phyloP scores from a whole-genome alignment of 139 green algal species.

The Chlamydomonas applanata region DNA sequence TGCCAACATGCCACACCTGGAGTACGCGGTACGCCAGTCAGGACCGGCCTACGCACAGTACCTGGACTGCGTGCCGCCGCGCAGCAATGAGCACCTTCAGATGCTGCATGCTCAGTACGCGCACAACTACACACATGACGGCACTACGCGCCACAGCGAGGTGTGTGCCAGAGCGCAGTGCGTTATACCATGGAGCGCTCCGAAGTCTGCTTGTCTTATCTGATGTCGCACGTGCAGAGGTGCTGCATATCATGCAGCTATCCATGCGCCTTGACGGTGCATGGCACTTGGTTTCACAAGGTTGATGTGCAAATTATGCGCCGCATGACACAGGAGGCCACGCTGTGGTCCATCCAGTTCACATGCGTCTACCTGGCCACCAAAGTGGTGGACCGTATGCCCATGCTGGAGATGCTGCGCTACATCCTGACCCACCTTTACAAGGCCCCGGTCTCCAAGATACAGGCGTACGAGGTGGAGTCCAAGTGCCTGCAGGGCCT shows the following conservation, averaged over 20 bases:
- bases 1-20: conserved; percentile 34
- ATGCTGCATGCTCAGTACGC: not conserved
- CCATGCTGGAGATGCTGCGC: conserved; percentile 36
- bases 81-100: not conserved
- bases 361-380: conserved; percentile 55
- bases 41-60: conserved; percentile 33
- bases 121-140: not conserved
- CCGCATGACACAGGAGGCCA: conserved; percentile 20
- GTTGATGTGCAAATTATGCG: no score
- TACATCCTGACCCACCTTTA: conserved; percentile 37
- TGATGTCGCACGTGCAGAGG: no score
- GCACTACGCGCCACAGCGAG: no score
- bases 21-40: conserved; percentile 16
- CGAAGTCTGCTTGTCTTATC: no score
- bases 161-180: no score
- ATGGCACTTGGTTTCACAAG: no score
- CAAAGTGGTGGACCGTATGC: conserved; percentile 44
- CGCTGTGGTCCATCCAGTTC: conserved; percentile 44
- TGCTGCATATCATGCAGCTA: no score
- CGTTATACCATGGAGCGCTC: no score
- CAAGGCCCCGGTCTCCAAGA: conserved; percentile 8
- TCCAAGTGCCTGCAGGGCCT: conserved; percentile 39
- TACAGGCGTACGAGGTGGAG: conserved; percentile 42
- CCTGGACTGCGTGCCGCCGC: conserved; percentile 14
- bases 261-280: no score